Base-by-base conservation (phyloP, 192 early-diverging fungal genomes). In the Coemansia sp. region DNA sequence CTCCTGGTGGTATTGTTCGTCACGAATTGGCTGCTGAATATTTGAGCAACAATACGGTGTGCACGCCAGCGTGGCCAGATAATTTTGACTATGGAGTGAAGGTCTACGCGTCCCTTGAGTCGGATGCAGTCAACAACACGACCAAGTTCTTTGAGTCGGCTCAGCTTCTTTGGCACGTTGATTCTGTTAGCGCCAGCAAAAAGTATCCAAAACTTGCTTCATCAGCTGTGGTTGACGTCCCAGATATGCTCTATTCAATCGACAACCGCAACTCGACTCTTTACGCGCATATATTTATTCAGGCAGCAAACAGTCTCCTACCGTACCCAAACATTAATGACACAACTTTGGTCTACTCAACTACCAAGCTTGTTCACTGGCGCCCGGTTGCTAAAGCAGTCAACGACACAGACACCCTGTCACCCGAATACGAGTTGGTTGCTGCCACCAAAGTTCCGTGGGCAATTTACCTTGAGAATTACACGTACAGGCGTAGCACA, bases 131-230 rank as follows among this genome's bases (percentile, higher is more conserved):
- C 25, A 48, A 0, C 27, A 41, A 37, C 21, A 21, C 38, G 19
- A 23, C n/a, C n/a, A 35, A 52, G 14, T 57, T 55, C 23, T 65
- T 65, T 12, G 45, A 32, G 5, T 29, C 63, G 8, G 63, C 63
- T 11, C 53, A 65, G 43, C 39, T 65, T 11, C 54, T 65, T 12
- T 65, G 63, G 54, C 63, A 65, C 22, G 29, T 47, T 32, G 54
- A 65, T 24, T 52, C 63, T 15, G 41, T 39, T 4, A 57, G 43
- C 39, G 8, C 47, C 2, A 24, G 14, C 22, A 57, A 57, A 23
- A 53, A 11, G 21, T 49, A 55, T 25, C 63, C 63, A 19, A 21
- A 39, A 22, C 25, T 48, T 54, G 35, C 14, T 3, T 23, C 27
- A 5, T 47, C 38, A 10, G 63, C 17, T 0, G 4, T 5, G n/a